These are phyloP conservation scores for Nakazawaea sp. DNA, from an alignment of 805 yeast genomes.

Conservation along the genomic window DNA sequence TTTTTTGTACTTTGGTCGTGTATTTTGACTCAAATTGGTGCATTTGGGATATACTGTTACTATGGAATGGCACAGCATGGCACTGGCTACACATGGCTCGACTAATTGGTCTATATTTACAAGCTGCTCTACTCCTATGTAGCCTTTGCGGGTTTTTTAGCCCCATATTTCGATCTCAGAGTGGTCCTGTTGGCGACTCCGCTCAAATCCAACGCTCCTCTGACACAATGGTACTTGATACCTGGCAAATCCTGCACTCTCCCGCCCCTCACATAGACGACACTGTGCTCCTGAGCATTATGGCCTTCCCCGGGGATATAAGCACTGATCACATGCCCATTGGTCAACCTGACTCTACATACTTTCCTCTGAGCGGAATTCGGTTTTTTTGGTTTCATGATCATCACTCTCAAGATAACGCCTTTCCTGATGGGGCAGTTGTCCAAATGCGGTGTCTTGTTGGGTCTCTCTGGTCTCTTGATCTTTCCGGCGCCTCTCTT, in stretches of 20 bases:
- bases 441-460: slow-evolving; percentile 77
- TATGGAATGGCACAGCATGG: too few species aligned
- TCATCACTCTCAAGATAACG: slow-evolving; percentile 89
- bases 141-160: slow-evolving; percentile 64
- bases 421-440: slow-evolving; percentile 87
- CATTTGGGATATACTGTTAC: background rate
- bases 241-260: slow-evolving; percentile 98
- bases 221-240: slow-evolving; percentile 86
- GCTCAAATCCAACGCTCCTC: slow-evolving; percentile 90
- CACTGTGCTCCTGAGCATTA: slow-evolving; percentile 96
- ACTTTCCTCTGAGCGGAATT: slow-evolving; percentile 98
- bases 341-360: slow-evolving; percentile 87
- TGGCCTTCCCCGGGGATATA: slow-evolving; percentile 99
- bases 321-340: slow-evolving; percentile 84
- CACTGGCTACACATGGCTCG: too few species aligned
- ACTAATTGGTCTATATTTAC: background rate
- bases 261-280: slow-evolving; percentile 96
- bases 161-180: slow-evolving; percentile 91
- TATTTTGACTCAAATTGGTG: too few species aligned
- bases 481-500: slow-evolving; percentile 53
- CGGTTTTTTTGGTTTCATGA: slow-evolving; percentile 95
- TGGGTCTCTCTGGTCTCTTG: slow-evolving; percentile 28
- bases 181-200: slow-evolving; percentile 93
- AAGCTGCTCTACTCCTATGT: background rate
- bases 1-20: too few species aligned